Evolutionary conservation across 1,139 yeast species (phyloP), one percentile per base, ranked within the genome.

Genomic region (Magnusiomyces ingens): DNA sequence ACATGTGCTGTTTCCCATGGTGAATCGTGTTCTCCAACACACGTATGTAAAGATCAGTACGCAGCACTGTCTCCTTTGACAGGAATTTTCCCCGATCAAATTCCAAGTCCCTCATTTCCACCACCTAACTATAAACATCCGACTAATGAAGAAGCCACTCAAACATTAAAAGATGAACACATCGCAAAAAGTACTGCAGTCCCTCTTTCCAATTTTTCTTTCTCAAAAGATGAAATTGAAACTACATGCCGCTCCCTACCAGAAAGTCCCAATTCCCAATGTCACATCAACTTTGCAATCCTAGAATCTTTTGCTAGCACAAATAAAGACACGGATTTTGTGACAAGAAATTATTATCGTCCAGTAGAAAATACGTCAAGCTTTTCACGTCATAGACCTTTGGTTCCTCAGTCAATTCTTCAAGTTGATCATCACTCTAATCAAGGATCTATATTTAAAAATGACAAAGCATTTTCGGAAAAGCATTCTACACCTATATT

Each of bases 211-310:
- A 36, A 8, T 56, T 48, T 40, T 52, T 48, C 45, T 53, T 50
- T 13, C 41, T 40, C 26, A 46, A 63, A 61, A 38, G 62, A 85
- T 63, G 95, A 86, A 43, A 89, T 96, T 0, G 97, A 91, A 67
- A 98, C 93, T 77, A 99, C 93, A 48, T 93, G 98, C 75, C 90
- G 91, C 72, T 98, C 99, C 1, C 85, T 89, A 87, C 75, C 82
- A 52, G 82, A 88, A 18, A 88, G 83, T 62, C 82, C 60, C 26
- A 60, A 62, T 46, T 64, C 62, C 18, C 62, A 62, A 36, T 57
- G 61, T 22, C 71, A 68, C 3, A 65, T 71, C 47, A 74, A 73
- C 52, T 69, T 71, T 57, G 61, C 58, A 29, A 76, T 71, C 48
- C 64, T 73, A 21, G 73, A 72, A 50, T 68, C 64, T 52, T 68